These are phyloP conservation scores for Fomitiporia mediterranea DNA, from an alignment of 1,284 basidiomycete species.

Conservation along the genomic window DNA sequence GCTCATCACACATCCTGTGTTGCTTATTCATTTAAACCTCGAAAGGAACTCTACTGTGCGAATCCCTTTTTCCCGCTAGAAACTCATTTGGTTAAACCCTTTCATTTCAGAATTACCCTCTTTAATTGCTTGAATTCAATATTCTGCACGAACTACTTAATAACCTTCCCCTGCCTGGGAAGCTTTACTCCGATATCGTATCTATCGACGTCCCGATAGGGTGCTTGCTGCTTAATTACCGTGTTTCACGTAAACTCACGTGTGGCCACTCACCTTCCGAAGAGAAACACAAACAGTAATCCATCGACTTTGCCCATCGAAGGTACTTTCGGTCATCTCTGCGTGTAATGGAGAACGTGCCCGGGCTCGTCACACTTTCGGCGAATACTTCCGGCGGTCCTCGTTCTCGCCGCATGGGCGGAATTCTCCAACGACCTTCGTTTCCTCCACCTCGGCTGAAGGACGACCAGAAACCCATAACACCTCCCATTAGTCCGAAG, in stretches of 20 bases:
- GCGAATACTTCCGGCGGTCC: conserved; percentile 13
- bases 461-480: conserved; percentile 9
- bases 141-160: neutral
- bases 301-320: conserved; percentile 9
- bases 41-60: neutral
- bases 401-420: conserved; percentile 21
- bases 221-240: conserved; percentile 13
- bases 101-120: conserved; percentile 5
- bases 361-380: conserved; percentile 7
- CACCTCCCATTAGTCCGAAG: conserved; percentile 17
- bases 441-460: conserved; percentile 15
- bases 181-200: conserved; percentile 8
- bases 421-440: conserved; percentile 12
- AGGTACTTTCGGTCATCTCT: conserved; percentile 4
- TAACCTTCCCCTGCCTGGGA: neutral
- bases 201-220: conserved; percentile 6
- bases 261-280: neutral
- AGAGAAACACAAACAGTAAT: conserved; percentile 9
- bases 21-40: neutral
- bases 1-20: neutral
- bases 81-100: neutral
- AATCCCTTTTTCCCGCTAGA: neutral
- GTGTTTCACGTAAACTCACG: conserved; percentile 18
- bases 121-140: neutral
- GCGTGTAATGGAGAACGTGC: conserved; percentile 20